phyloP scores from a whole-genome alignment of 495 filamentous ascomycete species.

The Daldinia bambusicola region DNA sequence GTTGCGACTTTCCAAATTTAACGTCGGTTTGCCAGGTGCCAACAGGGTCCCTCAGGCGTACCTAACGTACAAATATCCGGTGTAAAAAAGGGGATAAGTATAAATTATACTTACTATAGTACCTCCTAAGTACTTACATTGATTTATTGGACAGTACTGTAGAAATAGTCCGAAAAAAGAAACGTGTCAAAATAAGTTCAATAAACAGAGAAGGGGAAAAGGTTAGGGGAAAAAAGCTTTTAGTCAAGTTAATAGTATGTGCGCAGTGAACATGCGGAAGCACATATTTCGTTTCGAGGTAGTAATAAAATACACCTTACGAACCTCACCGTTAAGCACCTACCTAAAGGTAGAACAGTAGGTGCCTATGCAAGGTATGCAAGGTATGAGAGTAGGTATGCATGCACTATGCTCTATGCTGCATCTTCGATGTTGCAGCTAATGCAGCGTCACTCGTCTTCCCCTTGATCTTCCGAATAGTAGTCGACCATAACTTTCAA shows the following conservation, averaged over 20 bases:
- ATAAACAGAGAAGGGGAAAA: too few species aligned
- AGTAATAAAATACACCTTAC: constrained; percentile 10
- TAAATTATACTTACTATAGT: neutral
- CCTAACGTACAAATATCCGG: neutral
- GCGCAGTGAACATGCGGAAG: constrained; percentile 9
- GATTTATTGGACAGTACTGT: too few species aligned
- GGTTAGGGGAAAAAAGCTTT: too few species aligned
- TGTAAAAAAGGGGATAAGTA: neutral
- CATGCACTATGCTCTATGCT: neutral
- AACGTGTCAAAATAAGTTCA: too few species aligned
- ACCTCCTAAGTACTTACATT: too few species aligned
- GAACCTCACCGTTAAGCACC: constrained; percentile 24
- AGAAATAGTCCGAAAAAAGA: too few species aligned
- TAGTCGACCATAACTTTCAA: constrained; percentile 13
- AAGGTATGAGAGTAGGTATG: too few species aligned
- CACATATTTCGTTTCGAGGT: constrained; percentile 8
- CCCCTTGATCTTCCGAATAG: constrained; percentile 19
- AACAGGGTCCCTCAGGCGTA: constrained; percentile 20
- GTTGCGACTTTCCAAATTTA: constrained; percentile 17
- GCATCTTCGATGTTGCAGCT: constrained; percentile 24
- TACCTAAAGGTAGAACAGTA: too few species aligned
- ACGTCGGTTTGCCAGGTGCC: constrained; percentile 12
- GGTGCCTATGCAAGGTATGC: too few species aligned
- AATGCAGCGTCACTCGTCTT: constrained; percentile 32
- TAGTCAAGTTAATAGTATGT: neutral